phyloP scores from a whole-genome alignment of 768 basidiomycete species.

The Suillus placidus region DNA sequence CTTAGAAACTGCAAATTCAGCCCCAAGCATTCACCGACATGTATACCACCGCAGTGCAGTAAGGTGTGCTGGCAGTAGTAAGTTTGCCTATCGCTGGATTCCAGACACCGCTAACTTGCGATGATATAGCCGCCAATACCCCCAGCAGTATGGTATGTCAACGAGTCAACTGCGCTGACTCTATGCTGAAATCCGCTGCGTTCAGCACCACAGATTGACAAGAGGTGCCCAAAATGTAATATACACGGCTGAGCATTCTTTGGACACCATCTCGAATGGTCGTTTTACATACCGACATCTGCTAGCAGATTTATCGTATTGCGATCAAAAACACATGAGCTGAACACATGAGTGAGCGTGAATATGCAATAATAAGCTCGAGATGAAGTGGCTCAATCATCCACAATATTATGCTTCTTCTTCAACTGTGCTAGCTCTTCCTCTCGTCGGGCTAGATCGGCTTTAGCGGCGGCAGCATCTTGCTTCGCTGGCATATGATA shows the following conservation, averaged over 20 bases:
- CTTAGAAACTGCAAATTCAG: slow-evolving; percentile 66
- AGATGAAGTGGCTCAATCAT: slow-evolving; percentile 48
- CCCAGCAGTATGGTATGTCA: slow-evolving; percentile 62
- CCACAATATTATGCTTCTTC: slow-evolving; percentile 83
- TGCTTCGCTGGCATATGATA: slow-evolving; percentile 99
- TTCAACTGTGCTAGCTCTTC: slow-evolving; percentile 88
- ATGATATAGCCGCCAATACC: slow-evolving; percentile 53
- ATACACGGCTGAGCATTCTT: slow-evolving; percentile 12
- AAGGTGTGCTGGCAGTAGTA: slow-evolving; percentile 74
- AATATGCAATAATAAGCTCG: slow-evolving; percentile 17
- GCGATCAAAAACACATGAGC: not conserved
- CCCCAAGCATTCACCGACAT: slow-evolving; percentile 52
- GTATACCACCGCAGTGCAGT: slow-evolving; percentile 53
- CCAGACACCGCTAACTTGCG: slow-evolving; percentile 15
- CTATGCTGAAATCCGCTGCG: slow-evolving; percentile 7
- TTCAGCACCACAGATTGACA: slow-evolving; percentile 62
- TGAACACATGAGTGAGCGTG: slow-evolving; percentile 20
- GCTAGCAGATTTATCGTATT: slow-evolving; percentile 9
- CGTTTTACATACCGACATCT: slow-evolving; percentile 8
- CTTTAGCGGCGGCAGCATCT: slow-evolving; percentile 90
- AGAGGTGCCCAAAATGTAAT: slow-evolving; percentile 56
- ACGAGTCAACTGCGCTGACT: slow-evolving; percentile 8
- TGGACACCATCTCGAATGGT: slow-evolving; percentile 9
- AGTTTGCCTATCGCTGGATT: slow-evolving; percentile 26
- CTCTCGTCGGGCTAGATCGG: slow-evolving; percentile 88